Base-by-base conservation (phyloP, 495 filamentous ascomycete genomes). In the Tuber calosporum region DNA sequence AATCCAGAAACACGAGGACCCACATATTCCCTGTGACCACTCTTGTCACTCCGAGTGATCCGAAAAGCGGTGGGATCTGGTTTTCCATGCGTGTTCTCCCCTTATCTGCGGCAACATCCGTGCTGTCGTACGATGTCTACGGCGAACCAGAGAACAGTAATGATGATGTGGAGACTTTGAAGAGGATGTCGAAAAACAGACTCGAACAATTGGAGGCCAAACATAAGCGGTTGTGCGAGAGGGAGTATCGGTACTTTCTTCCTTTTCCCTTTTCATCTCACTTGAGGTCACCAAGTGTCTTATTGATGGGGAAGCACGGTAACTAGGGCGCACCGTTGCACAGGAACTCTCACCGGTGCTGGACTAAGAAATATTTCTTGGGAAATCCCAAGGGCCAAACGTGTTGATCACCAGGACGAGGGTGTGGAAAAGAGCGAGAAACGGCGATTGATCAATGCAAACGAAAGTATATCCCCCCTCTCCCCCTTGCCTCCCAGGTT, bases 41-140 rank as follows among this genome's bases (percentile, higher is more conserved):
- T 40, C 36, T 74, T 20, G 53, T 72, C 22, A 40, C 36, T 9
- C 42, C 22, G 9, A 17, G 36, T 7, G 45, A 48, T 53, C 8
- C 53, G 34, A 34, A n/a, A 17, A 26, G 26, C 3, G 8, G 26
- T 62, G 26, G 36, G 26, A 62, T 74, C 17, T 74, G 71, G 53
- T 67, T 42, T 43, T 74, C 71, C 34, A 45, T 74, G 41, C 53
- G 71, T 9, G 26, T 67, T 19, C 39, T 74, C 19, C 58, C 58
- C 17, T 43, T 73, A 36, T 45, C 39, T 9, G 48, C 40, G 30
- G 53, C 37, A 36, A 74, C 38, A 73, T 67, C 53, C 66, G n/a
- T 72, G 1, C 39, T 74, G 30, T 43, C 62, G 43, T 72, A 73
- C 68, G 72, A 73, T 15, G 42, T 73, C 39, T 73, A 73, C 72